These are phyloP conservation scores for Chaetomium tenue DNA, from an alignment of 495 filamentous ascomycete genomes.

Conservation along the genomic window DNA sequence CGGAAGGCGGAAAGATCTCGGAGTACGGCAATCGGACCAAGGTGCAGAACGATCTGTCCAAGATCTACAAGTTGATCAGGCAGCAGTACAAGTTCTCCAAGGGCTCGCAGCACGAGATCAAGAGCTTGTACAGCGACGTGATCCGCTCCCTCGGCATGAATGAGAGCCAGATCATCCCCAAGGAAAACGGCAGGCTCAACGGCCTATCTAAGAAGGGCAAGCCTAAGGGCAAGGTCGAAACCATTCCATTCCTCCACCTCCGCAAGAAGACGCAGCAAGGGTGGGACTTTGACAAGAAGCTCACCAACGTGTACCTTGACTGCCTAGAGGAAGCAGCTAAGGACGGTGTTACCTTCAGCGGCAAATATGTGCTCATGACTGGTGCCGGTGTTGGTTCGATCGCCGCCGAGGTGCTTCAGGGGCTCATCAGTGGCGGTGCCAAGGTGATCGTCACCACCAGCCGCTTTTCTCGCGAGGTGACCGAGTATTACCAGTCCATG, in stretches of 20 bases:
- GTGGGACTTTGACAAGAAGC: conserved; percentile 99
- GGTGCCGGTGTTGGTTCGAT: conserved; percentile 97
- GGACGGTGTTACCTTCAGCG: conserved; percentile 83
- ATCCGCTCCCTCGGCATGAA: conserved; percentile 93
- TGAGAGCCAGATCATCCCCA: conserved; percentile 91
- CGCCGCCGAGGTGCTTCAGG: conserved; percentile 96
- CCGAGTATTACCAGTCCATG: conserved; percentile 99
- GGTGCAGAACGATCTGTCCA: conserved; percentile 90
- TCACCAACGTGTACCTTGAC: conserved; percentile 88
- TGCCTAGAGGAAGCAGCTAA: conserved; percentile 85
- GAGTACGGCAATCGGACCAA: conserved; percentile 98
- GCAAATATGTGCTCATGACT: conserved; percentile 97
- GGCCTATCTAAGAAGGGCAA: conserved; percentile 66
- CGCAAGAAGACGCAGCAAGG: conserved; percentile 92
- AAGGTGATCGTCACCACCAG: conserved; percentile 95
- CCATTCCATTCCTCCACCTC: conserved; percentile 95
- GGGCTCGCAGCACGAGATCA: conserved; percentile 91
- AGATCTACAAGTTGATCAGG: conserved; percentile 95
- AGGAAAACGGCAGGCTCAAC: conserved; percentile 63
- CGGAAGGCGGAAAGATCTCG: conserved; percentile 94
- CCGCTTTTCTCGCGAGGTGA: conserved; percentile 93
- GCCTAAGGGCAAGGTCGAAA: conserved; percentile 88
- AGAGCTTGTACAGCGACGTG: conserved; percentile 87
- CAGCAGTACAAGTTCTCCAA: conserved; percentile 96
- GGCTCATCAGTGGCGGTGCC: conserved; percentile 92